phyloP scores from a whole-genome alignment of 140 eudicot species.

The Ambrosia hybrid region DNA sequence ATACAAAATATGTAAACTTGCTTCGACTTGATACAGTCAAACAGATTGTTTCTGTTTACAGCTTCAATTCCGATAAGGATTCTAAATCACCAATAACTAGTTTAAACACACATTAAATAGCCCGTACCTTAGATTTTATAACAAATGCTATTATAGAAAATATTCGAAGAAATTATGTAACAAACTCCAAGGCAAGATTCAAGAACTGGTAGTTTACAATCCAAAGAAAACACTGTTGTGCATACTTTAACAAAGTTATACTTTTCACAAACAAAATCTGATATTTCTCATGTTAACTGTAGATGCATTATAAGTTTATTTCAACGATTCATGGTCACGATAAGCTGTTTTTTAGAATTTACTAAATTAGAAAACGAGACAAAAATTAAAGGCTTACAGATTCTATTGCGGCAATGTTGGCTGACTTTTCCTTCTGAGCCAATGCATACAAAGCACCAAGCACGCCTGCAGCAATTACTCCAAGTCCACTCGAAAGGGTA shows the following conservation, averaged over 20 bases:
- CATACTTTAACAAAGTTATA: conserved; percentile 3
- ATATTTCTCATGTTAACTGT: background rate
- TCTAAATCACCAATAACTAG: conserved; percentile 11
- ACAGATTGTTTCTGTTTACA: conserved; percentile 14
- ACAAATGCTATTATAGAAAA: background rate
- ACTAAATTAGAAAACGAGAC: background rate
- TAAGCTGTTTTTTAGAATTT: background rate
- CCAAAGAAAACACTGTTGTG: background rate
- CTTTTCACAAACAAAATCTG: conserved; percentile 7
- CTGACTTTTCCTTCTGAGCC: conserved; percentile 66
- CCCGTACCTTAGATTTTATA: conserved; percentile 4
- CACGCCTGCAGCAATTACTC: conserved; percentile 63
- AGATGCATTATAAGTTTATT: background rate
- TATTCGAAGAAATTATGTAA: background rate
- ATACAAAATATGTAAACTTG: conserved; percentile 7
- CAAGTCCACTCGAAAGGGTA: conserved; percentile 69
- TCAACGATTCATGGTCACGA: background rate
- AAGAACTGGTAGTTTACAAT: conserved; percentile 4
- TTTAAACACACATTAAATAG: background rate
- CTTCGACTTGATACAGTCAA: conserved; percentile 22
- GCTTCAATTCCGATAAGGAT: conserved; percentile 5
- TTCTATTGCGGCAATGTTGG: conserved; percentile 54
- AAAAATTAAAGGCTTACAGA: conserved; percentile 55
- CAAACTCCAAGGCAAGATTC: background rate
- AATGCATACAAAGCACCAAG: conserved; percentile 82